A percentile compares a stretch with the other conserved stretches of the same genome.
Conservation (phyloP, 2,329 filamentous ascomycete genomes). For the Fusarium buharicum region DNA sequence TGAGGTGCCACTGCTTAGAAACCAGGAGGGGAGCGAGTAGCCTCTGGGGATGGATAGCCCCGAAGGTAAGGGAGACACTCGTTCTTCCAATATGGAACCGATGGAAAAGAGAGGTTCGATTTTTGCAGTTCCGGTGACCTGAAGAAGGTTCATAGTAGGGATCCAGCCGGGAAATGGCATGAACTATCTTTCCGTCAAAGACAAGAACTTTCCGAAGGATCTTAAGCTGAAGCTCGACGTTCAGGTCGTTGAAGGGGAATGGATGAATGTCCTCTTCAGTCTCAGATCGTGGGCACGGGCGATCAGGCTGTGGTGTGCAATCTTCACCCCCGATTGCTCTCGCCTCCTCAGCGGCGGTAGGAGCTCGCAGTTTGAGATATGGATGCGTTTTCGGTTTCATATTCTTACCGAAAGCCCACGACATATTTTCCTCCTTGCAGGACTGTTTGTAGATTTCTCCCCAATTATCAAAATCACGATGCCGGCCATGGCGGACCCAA, state of each 20-base stretch:
- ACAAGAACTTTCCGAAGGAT: conserved; percentile 54
- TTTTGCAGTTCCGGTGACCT: conserved; percentile 20
- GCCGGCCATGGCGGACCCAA: neutral
- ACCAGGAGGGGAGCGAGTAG: conserved; percentile 55
- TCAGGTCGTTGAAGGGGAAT: conserved; percentile 49
- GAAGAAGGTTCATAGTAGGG: conserved; percentile 39
- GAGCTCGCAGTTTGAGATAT: conserved; percentile 9
- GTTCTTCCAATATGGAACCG: conserved; percentile 54
- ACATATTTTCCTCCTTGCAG: conserved; percentile 41
- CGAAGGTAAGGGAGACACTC: conserved; percentile 47
- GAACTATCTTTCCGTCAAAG: conserved; percentile 51
- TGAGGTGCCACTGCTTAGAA: conserved; percentile 53
- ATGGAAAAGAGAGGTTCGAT: conserved; percentile 44
- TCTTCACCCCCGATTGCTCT: neutral
- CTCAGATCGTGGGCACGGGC: fast-evolving
- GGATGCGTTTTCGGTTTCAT: conserved; percentile 24
- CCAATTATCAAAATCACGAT: neutral
- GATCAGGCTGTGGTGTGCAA: neutral
- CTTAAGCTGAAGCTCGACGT: conserved; percentile 43
- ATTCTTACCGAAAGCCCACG: neutral
- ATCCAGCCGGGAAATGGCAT: conserved; percentile 60
- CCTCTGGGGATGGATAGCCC: conserved; percentile 48
- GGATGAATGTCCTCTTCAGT: conserved; percentile 26
- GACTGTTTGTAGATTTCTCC: conserved; percentile 21
- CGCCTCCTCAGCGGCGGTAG: conserved; percentile 3